Base-by-base conservation (phyloP, 306 rosid genomes). In the Cucurbita argyrosperma region DNA sequence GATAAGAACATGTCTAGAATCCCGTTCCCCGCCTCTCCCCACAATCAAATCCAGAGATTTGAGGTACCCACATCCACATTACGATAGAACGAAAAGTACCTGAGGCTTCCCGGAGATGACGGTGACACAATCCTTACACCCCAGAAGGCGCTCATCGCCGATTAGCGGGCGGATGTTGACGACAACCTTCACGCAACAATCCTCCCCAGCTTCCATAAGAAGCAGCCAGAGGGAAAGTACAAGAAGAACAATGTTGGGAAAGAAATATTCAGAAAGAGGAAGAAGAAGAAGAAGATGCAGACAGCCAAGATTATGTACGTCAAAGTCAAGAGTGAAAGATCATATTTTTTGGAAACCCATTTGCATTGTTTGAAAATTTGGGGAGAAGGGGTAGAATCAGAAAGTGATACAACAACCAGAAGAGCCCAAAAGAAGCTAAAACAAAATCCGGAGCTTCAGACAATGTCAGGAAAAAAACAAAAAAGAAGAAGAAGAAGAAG, bases 121-220 rank as follows among this genome's bases (percentile, higher is more conserved):
- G 72, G 87, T 88, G 79, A 95, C 97, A 72, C 99, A 95, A 82
- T 95, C 99, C 75, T 95, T 89, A 85, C 99, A 95, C 0, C 99
- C 99, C 77, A 89, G 99, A 71, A 88, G 82, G 79, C 88, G 87
- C 90, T 95, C 99, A 72, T 95, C 97, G 50, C 82, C 81, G 86
- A 95, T 87, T 74, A 95, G 91, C 13, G 99, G 99, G 45, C 99
- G 86, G 78, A 90, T 88, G 79, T 95, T 96, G 43, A 95, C 97
- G 66, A 97, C 99, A 19, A 95, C 99, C 78, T 89, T 95, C 5
- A 95, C 97, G 56, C 96, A 91, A 68, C 99, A 95, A 83, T 88
- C 90, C 76, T 95, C 97, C 38, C 85, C 90, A 26, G 92, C 88
- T 84, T 91, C 97, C 96, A 78, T 81, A 19, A 82, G 82, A 76